Conservation (phyloP, 2,329 filamentous ascomycete species). For the Stachybotrys elegans region DNA sequence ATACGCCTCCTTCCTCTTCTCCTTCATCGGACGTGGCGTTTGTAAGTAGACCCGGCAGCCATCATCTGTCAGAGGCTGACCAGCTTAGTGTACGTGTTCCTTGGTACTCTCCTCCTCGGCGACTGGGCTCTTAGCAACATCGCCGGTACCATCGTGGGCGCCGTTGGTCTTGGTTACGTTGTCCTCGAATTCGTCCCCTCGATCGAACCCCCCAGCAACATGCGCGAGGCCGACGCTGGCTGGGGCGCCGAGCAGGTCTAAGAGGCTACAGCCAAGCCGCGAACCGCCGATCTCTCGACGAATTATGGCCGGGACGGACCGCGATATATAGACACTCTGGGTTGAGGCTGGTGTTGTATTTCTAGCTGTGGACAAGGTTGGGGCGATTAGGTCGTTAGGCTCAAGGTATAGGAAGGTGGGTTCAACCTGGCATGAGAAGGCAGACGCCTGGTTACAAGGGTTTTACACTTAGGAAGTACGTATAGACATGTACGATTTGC, state of each 20-base stretch:
- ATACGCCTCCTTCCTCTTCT: constrained; percentile 97
- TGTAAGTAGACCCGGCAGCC: constrained; percentile 56
- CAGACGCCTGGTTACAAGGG: too few species aligned
- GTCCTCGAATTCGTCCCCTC: constrained; percentile 72
- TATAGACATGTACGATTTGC: too few species aligned
- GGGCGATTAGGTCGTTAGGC: too few species aligned
- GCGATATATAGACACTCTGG: too few species aligned
- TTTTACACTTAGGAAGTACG: too few species aligned
- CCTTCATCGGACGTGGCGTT: constrained; percentile 88
- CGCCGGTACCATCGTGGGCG: constrained; percentile 70
- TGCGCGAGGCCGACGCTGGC: constrained; percentile 70
- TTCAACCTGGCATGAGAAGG: too few species aligned
- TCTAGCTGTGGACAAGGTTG: too few species aligned
- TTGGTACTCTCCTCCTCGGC: constrained; percentile 80
- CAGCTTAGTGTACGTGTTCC: constrained; percentile 83
- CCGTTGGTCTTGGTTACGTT: constrained; percentile 74
- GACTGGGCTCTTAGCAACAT: constrained; percentile 62
- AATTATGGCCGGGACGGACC: too few species aligned
- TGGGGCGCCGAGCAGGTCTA: constrained; percentile 78
- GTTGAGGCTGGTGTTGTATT: too few species aligned
- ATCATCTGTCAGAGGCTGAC: neutral
- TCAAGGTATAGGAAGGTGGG: too few species aligned
- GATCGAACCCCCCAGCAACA: constrained; percentile 75
- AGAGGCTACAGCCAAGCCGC: too few species aligned
- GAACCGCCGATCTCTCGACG: too few species aligned